Conservation (phyloP, 139 green algal genomes). For the Diplosphaera chodatii region DNA sequence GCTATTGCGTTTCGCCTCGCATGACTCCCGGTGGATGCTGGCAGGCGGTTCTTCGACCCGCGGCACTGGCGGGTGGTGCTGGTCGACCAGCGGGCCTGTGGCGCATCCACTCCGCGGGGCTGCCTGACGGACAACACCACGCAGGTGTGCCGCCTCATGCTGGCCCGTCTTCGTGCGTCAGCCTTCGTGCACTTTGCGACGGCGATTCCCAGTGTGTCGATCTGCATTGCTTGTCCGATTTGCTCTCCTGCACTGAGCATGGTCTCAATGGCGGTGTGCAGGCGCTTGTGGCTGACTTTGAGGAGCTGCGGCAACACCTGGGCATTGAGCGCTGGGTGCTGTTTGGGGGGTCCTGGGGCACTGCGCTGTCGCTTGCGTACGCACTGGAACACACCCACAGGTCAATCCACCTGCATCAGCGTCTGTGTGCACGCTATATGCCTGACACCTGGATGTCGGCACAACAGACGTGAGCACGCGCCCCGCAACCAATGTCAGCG, state of each 20-base stretch:
- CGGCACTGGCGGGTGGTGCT: conserved; percentile 52
- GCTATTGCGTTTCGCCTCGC: no score
- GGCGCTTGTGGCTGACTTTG: conserved; percentile 48
- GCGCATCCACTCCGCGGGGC: conserved; percentile 36
- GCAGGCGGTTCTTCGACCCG: conserved; percentile 63
- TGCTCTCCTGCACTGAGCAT: no score
- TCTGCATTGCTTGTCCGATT: no score
- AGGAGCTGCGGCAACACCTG: conserved; percentile 40
- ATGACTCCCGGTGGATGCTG: not conserved
- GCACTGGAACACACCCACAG: conserved; percentile 31
- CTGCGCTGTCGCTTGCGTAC: conserved; percentile 56
- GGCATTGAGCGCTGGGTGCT: conserved; percentile 47
- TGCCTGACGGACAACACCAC: conserved; percentile 58
- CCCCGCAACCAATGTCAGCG: no score
- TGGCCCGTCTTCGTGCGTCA: no score
- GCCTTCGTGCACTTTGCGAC: no score
- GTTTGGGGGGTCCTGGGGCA: conserved; percentile 69
- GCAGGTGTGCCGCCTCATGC: no score
- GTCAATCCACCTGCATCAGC: no score
- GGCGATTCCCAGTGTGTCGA: no score
- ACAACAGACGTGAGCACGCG: no score
- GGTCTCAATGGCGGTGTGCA: not conserved
- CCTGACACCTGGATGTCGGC: no score
- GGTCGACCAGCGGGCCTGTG: conserved; percentile 65
- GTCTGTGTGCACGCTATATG: no score